Evolutionary conservation across 441 rosid genomes (phyloP), one percentile per base, ranked within the genome.

Genomic region (Euphorbia corollata): DNA sequence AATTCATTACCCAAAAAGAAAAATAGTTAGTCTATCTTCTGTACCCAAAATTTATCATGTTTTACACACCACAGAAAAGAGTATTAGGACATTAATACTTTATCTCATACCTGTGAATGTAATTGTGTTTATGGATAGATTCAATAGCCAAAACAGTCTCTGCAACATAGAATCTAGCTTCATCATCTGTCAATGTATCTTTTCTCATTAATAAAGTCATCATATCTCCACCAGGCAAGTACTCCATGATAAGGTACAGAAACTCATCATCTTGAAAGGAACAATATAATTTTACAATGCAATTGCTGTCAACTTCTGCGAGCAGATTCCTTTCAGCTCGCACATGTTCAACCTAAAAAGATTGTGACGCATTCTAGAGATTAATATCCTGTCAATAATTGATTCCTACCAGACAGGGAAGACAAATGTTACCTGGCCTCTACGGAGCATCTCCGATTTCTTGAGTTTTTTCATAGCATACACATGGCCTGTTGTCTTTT

Each of bases 181-280:
- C 98, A 58, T 88, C 91, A 69, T 90, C 98, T 11, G 92, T 83
- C 75, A 93, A 75, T 58, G 86, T 87, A 81, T 93, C 98, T 82
- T 93, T 93, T 66, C 98, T 87, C 98, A 93, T 93, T 45, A 93
- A 85, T 19, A 93, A 82, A 67, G 98, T 93, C 98, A 93, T 93
- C 97, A 93, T 86, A 82, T 90, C 98, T 67, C 98, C 98, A 68
- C 97, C 98, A 77, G 98, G 98, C 61, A 93, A 81, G 81, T 90
- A 93, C 79, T 93, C 98, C 98, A 93, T 93, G 39, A 93, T 86
- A 59, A 93, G 96, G 77, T 93, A 93, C 73, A 93, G 96, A 78
- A 74, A 92, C 71, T 90, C 97, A 41, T 93, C 98, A 77, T 93
- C 98, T 84, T 93, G 98, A 79, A 93, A 93, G 54, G 98, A 93